Base-by-base conservation (phyloP, 106 monocot genomes). In the Dactylorhiza incarnata region DNA sequence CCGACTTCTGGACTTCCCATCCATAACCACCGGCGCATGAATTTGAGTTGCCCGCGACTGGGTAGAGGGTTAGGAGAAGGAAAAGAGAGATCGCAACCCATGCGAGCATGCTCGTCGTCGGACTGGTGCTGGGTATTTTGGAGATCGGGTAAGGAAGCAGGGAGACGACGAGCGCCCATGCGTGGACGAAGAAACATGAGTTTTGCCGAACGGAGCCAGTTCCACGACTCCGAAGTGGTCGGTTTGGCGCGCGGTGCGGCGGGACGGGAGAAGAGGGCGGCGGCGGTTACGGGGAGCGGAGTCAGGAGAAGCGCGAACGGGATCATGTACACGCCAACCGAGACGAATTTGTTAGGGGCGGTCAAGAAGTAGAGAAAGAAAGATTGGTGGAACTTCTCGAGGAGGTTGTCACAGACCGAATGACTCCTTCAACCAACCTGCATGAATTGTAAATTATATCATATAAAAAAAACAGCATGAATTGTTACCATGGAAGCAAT, bases 341-440 rank as follows among this genome's bases (percentile, higher is more conserved):
- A 90, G 8, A 96, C 82, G 78, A 90, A 96, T 75, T 93, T 96
- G 73, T 88, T 85, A 24, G 95, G 93, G 46, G 90, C 85, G 44
- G 90, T 90, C 61, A 95, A 73, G 56, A 95, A 77, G 78, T 95
- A 95, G 37, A 95, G 90, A 87, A 95, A 95, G 81, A 87, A 95
- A 16, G 95, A 95, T 49, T 95, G 95, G 68, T 95, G 95, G 74
- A 95, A 95, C 77, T 95, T 95, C 63, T 95, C 95, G 5, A 95
- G 90, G 12, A 95, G 90, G 79, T 95, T 95, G 75, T 95, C 25
- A 93, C 85, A 5, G 95, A 93, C 22, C 85, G 93, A 51, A 90
- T 74, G 20, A 84, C 83, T 73, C 95, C 95, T 85, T 95, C 90
- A 74, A 87, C 85, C 68, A 93, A 85, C 81, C 95, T 95, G 95